phyloP scores from a whole-genome alignment of 148 eudicot species.

The Silene latifolia region DNA sequence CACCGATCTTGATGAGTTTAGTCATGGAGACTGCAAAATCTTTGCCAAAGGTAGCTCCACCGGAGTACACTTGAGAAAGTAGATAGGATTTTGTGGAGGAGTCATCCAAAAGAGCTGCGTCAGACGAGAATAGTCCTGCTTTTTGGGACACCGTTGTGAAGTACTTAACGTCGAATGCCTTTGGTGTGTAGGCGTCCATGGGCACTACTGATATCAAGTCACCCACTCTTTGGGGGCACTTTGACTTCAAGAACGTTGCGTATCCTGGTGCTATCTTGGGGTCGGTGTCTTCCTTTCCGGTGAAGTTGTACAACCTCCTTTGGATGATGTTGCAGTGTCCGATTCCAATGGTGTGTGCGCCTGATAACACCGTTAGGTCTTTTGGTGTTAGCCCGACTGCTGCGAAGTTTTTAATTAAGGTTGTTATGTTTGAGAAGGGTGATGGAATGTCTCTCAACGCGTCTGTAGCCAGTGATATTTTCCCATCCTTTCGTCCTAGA shows the following conservation, averaged over 20 bases:
- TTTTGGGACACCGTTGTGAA: conserved; percentile 41
- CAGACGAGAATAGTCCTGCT: conserved; percentile 50
- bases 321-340: conserved; percentile 43
- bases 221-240: conserved; percentile 25
- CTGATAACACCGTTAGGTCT: conserved; percentile 53
- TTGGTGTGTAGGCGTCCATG: conserved; percentile 47
- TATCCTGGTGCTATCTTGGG: conserved; percentile 45
- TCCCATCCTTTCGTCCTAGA: conserved; percentile 51
- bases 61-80: conserved; percentile 18
- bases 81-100: conserved; percentile 33
- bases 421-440: conserved; percentile 31
- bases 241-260: conserved; percentile 25
- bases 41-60: conserved; percentile 30
- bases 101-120: conserved; percentile 51
- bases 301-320: conserved; percentile 57
- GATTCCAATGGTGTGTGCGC: conserved; percentile 63
- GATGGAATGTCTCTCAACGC: conserved; percentile 33
- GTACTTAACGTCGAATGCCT: conserved; percentile 43
- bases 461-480: conserved; percentile 31
- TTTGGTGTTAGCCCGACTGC: conserved; percentile 31
- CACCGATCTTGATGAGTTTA: conserved; percentile 22
- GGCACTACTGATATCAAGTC: conserved; percentile 29
- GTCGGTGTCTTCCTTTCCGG: conserved; percentile 53
- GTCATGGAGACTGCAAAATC: conserved; percentile 39
- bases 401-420: conserved; percentile 33